phyloP scores from a whole-genome alignment of 1,139 yeast genomes.

The Lodderomyces jiufengensis region DNA sequence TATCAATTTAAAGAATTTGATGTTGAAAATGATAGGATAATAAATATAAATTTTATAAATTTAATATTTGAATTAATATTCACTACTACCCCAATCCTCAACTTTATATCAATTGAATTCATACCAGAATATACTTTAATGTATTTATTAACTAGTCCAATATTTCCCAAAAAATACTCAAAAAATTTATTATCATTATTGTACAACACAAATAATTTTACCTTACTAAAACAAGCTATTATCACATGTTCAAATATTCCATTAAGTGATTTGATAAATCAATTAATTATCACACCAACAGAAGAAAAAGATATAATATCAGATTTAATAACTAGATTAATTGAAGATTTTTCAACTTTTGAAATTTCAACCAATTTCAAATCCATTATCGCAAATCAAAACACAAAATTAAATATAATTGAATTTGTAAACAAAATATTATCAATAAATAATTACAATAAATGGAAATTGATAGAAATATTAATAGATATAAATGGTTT shows the following conservation, averaged over 20 bases:
- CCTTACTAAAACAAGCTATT: slow-evolving; percentile 75
- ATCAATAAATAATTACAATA: slow-evolving; percentile 28
- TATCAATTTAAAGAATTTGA: slow-evolving; percentile 45
- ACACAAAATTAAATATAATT: slow-evolving; percentile 42
- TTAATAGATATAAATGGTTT: slow-evolving; percentile 73
- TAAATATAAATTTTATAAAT: slow-evolving; percentile 58
- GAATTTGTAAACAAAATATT: slow-evolving; percentile 26
- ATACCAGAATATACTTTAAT: slow-evolving; percentile 61
- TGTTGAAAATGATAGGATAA: slow-evolving; percentile 63
- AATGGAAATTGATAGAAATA: slow-evolving; percentile 59
- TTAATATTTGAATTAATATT: slow-evolving; percentile 47
- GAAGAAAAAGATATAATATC: slow-evolving; percentile 57
- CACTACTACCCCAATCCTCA: slow-evolving; percentile 14
- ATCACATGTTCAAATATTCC: slow-evolving; percentile 73
- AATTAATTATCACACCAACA: slow-evolving; percentile 42
- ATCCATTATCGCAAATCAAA: slow-evolving; percentile 20
- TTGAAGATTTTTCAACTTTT: slow-evolving; percentile 54
- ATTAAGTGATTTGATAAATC: slow-evolving; percentile 57
- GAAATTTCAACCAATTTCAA: slow-evolving; percentile 40
- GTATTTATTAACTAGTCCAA: slow-evolving; percentile 81
- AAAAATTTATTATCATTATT: slow-evolving; percentile 53
- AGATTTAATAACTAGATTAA: slow-evolving; percentile 64
- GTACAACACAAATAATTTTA: slow-evolving; percentile 38
- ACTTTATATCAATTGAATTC: slow-evolving; percentile 22
- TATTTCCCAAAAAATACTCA: slow-evolving; percentile 64